Evolutionary conservation across 225 moss, liverwort and hornwort genomes (phyloP).

Genomic region (Asterella californica): DNA sequence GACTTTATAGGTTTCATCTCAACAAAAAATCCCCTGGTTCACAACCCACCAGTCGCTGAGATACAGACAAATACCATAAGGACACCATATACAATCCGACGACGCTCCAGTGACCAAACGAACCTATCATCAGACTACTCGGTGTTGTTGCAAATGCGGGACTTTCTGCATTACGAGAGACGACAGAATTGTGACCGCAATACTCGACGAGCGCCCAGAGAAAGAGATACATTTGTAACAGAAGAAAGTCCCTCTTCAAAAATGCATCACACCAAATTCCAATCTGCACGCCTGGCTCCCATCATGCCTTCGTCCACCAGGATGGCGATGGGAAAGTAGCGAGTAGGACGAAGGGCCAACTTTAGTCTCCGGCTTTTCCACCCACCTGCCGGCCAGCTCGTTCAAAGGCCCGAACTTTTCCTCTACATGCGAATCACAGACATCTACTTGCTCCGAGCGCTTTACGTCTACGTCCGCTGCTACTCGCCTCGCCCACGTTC

Average conservation of each 20-base stretch:
- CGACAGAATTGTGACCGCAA: background rate
- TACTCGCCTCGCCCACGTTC: too few relatives aligned
- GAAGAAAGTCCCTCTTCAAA: background rate
- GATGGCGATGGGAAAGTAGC: background rate
- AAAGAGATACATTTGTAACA: too few relatives aligned
- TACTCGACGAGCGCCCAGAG: too few relatives aligned
- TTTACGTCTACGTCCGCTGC: background rate
- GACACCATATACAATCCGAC: background rate
- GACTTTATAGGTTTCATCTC: background rate
- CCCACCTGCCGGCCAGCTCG: conserved; percentile 8
- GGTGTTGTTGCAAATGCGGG: background rate
- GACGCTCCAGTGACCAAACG: background rate
- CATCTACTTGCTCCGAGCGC: background rate
- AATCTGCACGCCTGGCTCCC: background rate
- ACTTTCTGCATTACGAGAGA: background rate
- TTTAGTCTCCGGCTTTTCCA: background rate
- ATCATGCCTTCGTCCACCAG: background rate
- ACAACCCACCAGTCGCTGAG: background rate
- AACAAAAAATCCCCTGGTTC: background rate
- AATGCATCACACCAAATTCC: background rate
- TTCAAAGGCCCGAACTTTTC: background rate
- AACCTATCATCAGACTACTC: background rate
- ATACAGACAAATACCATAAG: background rate
- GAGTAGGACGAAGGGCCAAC: background rate
- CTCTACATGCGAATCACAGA: background rate